Percentiles rank a stretch among this genome's conserved stretches.
These are phyloP conservation scores for Globisporangium spiculum DNA, from an alignment of 352 stramenopile species.

Conservation along the genomic window DNA sequence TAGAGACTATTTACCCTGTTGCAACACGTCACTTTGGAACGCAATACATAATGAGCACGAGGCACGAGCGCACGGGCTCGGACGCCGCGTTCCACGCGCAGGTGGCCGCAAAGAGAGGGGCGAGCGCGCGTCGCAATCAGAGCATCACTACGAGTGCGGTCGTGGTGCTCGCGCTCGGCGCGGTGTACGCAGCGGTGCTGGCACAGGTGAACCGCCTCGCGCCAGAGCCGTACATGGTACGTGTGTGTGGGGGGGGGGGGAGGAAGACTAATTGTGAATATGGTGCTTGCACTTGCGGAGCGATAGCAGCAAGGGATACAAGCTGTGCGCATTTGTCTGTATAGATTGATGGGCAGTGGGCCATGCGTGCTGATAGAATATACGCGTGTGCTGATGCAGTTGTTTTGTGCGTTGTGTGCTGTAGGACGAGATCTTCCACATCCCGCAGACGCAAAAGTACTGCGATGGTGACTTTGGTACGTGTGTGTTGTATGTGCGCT, in stretches of 20 bases:
- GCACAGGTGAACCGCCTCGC: slow-evolving; percentile 35
- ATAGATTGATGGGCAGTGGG: neutral
- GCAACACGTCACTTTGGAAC: neutral
- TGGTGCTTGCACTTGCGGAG: neutral
- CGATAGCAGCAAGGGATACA: too few species aligned
- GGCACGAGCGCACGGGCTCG: slow-evolving; percentile 2
- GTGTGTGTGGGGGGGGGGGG: neutral
- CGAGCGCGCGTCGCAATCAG: neutral
- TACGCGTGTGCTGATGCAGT: neutral
- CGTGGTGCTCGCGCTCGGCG: slow-evolving; percentile 18
- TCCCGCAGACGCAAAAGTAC: slow-evolving; percentile 80
- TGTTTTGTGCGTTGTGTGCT: neutral
- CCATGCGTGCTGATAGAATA: neutral
- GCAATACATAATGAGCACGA: neutral
- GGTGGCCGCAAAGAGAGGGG: neutral
- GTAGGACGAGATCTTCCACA: slow-evolving; percentile 86
- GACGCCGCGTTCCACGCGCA: slow-evolving; percentile 5
- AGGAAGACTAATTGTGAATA: neutral
- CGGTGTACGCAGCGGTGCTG: slow-evolving; percentile 29
- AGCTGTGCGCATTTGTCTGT: neutral
- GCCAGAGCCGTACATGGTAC: slow-evolving; percentile 68
- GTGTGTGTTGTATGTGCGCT: neutral
- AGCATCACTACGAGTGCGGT: slow-evolving; percentile 1
- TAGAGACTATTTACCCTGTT: neutral
- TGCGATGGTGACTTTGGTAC: slow-evolving; percentile 64